Evolutionary conservation across 1,284 basidiomycete species (phyloP).

Genomic region (Marasmius fiardii): DNA sequence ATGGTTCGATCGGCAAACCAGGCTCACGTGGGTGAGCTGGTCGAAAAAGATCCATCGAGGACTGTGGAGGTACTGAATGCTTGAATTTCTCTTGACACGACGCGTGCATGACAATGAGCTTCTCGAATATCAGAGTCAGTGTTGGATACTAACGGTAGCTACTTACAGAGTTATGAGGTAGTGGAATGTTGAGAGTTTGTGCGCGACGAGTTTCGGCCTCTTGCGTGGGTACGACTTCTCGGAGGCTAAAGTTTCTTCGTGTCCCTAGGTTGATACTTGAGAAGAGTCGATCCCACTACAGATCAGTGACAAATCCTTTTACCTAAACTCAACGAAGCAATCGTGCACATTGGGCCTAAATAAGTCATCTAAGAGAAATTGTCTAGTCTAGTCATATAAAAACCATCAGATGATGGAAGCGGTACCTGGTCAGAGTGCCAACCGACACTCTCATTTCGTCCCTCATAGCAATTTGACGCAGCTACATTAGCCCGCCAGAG

Average conservation of each 20-base stretch:
- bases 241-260: conserved; percentile 70
- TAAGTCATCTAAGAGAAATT: conserved; percentile 47
- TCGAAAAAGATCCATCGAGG: conserved; percentile 72
- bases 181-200: conserved; percentile 80
- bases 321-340: conserved; percentile 92
- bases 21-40: conserved; percentile 53
- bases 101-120: conserved; percentile 91
- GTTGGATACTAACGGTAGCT: conserved; percentile 5
- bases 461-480: conserved; percentile 88
- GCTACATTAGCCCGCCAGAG: conserved; percentile 89
- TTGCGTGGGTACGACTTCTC: conserved; percentile 66
- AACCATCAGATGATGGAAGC: not conserved
- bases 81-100: conserved; percentile 90
- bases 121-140: not conserved
- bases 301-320: conserved; percentile 20
- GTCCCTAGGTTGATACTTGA: conserved; percentile 54
- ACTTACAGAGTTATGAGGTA: conserved; percentile 81
- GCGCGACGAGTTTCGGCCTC: conserved; percentile 53
- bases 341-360: conserved; percentile 89
- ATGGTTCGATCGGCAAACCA: conserved; percentile 36
- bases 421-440: conserved; percentile 72
- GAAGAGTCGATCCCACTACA: conserved; percentile 9
- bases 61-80: conserved; percentile 75
- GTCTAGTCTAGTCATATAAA: not conserved
- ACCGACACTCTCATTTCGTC: conserved; percentile 81